phyloP scores from a whole-genome alignment of 768 basidiomycete species.

The Tulasnella sp. region DNA sequence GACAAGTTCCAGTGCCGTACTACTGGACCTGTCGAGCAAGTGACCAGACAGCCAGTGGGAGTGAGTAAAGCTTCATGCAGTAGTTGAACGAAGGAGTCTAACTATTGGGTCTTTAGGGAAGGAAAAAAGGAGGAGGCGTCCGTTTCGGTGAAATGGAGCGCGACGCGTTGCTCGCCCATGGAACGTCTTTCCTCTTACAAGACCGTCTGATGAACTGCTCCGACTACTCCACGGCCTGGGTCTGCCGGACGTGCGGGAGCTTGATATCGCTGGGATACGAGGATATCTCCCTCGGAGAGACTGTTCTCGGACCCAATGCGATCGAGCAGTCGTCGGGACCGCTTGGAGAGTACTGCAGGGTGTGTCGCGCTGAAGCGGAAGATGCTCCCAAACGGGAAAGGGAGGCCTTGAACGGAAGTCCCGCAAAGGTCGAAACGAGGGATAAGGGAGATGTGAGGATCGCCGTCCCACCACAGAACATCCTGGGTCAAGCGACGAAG shows the following conservation, averaged over 20 bases:
- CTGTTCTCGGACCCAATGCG: slow-evolving; percentile 38
- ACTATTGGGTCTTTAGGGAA: slow-evolving; percentile 45
- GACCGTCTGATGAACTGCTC: slow-evolving; percentile 99
- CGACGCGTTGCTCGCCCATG: slow-evolving; percentile 96
- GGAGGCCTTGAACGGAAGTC: slow-evolving; percentile 43
- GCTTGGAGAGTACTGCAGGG: slow-evolving; percentile 87
- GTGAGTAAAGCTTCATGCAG: slow-evolving; percentile 30
- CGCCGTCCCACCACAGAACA: slow-evolving; percentile 53
- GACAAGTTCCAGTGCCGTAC: slow-evolving; percentile 99
- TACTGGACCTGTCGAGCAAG: slow-evolving; percentile 90
- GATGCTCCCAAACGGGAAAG: slow-evolving; percentile 52
- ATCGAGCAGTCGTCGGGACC: slow-evolving; percentile 50
- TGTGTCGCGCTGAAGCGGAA: slow-evolving; percentile 69
- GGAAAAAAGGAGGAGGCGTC: slow-evolving; percentile 96
- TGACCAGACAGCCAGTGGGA: slow-evolving; percentile 96
- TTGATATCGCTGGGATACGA: slow-evolving; percentile 95
- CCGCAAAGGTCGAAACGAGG: slow-evolving; percentile 21
- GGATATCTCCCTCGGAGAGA: slow-evolving; percentile 63
- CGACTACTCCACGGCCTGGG: slow-evolving; percentile 99
- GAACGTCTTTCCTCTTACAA: slow-evolving; percentile 95
- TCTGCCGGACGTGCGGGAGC: slow-evolving; percentile 92
- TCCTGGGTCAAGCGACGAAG: slow-evolving; percentile 45
- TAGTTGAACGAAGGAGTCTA: not conserved
- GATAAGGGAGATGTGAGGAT: slow-evolving; percentile 40
- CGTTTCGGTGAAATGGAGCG: slow-evolving; percentile 99